Evolutionary conservation across 306 rosid genomes (phyloP).

Genomic region (Prunus padus): DNA sequence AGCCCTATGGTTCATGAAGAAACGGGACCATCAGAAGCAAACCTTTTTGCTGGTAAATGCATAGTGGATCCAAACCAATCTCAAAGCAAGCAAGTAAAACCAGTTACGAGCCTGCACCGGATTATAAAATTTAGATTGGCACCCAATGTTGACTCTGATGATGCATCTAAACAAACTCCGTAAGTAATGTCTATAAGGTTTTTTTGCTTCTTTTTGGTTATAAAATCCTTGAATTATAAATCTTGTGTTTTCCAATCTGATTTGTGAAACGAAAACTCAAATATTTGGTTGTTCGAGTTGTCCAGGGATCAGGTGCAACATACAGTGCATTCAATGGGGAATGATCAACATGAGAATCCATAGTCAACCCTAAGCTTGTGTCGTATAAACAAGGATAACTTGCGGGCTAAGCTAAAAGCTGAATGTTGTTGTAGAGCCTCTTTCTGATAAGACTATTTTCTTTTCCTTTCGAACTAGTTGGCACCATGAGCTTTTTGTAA

Average conservation of each 20-base stretch:
- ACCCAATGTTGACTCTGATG: slow-evolving; percentile 42
- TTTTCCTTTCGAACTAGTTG: neutral
- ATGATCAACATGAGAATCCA: neutral
- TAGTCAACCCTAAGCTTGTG: neutral
- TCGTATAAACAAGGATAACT: neutral
- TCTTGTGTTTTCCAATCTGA: neutral
- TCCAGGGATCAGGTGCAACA: neutral
- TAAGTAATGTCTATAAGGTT: slow-evolving; percentile 13
- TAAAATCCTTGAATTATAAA: neutral
- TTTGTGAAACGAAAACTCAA: neutral
- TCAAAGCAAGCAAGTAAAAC: slow-evolving; percentile 60
- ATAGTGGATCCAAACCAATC: slow-evolving; percentile 57
- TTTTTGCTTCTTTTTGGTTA: neutral
- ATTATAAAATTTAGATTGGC: slow-evolving; percentile 63
- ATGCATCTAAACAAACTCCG: slow-evolving; percentile 25
- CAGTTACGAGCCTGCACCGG: slow-evolving; percentile 52
- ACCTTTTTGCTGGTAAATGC: slow-evolving; percentile 50
- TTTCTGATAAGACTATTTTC: neutral
- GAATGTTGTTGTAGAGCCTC: neutral
- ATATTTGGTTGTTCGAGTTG: neutral
- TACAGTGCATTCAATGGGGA: neutral
- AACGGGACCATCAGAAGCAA: slow-evolving; percentile 64
- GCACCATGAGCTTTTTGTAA: neutral
- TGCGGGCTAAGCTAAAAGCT: slow-evolving; percentile 2
- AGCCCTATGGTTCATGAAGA: slow-evolving; percentile 60